Percentiles rank a stretch among this genome's conserved stretches.
phyloP scores from a whole-genome alignment of 768 basidiomycete genomes.

The Boletellus ananiceps region DNA sequence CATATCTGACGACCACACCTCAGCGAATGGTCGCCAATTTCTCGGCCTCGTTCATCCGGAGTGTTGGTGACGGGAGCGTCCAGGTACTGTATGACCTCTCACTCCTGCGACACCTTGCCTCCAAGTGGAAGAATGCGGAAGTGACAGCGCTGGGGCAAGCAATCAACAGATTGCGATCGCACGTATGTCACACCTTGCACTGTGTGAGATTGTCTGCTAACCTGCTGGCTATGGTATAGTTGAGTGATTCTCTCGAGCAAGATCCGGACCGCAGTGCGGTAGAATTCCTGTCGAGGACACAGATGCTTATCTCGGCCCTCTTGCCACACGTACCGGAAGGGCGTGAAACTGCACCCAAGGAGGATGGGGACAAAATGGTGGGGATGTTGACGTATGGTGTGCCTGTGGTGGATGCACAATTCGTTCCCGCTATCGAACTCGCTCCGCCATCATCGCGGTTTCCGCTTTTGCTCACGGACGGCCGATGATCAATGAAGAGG shows the following conservation, averaged over 20 bases:
- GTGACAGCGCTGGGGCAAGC: slow-evolving; percentile 24
- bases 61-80: slow-evolving; percentile 28
- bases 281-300: slow-evolving; percentile 52
- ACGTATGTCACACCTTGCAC: slow-evolving; percentile 22
- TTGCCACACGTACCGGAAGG: slow-evolving; percentile 38
- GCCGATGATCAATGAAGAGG: slow-evolving; percentile 19
- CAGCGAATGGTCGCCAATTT: slow-evolving; percentile 38
- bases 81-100: slow-evolving; percentile 44
- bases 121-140: slow-evolving; percentile 24
- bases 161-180: slow-evolving; percentile 21
- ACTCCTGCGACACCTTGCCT: slow-evolving; percentile 43
- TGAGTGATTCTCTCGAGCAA: slow-evolving; percentile 5
- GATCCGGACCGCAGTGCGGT: slow-evolving; percentile 29
- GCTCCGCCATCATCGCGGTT: slow-evolving; percentile 73
- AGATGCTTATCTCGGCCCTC: slow-evolving; percentile 57
- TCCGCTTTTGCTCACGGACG: slow-evolving; percentile 63
- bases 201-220: slow-evolving; percentile 1
- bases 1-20: slow-evolving; percentile 33
- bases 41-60: slow-evolving; percentile 30
- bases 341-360: slow-evolving; percentile 18
- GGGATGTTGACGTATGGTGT: slow-evolving; percentile 50
- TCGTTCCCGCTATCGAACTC: slow-evolving; percentile 56
- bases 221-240: slow-evolving; percentile 10
- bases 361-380: slow-evolving; percentile 35
- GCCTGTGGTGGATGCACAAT: slow-evolving; percentile 49